Evolutionary conservation across 1,139 yeast species (phyloP).

Genomic region (Trichomonascaceae sp.): DNA sequence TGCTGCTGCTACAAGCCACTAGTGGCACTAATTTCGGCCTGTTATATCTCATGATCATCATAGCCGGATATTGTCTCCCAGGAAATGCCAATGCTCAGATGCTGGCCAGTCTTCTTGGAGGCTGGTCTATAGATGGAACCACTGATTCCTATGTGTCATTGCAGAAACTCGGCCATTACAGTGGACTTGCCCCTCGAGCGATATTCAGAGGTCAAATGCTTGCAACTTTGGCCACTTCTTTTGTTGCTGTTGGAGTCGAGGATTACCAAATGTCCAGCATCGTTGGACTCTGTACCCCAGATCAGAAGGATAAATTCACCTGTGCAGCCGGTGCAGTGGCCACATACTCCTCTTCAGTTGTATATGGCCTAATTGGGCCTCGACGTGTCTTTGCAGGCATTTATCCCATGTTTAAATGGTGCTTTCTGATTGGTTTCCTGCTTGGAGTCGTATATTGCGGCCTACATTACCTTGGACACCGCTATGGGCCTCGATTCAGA

Average conservation of each 20-base stretch:
- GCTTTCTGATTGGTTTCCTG: constrained; percentile 44
- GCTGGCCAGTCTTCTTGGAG: constrained; percentile 51
- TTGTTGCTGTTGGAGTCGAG: constrained; percentile 42
- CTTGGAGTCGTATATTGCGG: constrained; percentile 12
- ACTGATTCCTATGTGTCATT: constrained; percentile 43
- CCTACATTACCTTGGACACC: constrained; percentile 13
- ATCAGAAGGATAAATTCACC: constrained; percentile 31
- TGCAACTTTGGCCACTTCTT: constrained; percentile 30
- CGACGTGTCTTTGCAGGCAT: constrained; percentile 42
- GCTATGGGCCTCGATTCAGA: constrained; percentile 32
- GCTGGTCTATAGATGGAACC: constrained; percentile 50
- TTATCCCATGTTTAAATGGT: constrained; percentile 41
- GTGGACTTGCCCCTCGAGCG: constrained; percentile 50
- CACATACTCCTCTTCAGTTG: constrained; percentile 44
- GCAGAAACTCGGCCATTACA: constrained; percentile 51
- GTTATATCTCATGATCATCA: constrained; percentile 48
- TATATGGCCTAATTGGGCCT: constrained; percentile 63
- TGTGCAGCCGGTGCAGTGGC: constrained; percentile 38
- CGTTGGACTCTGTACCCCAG: constrained; percentile 18
- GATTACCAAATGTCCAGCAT: constrained; percentile 41
- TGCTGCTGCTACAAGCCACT: constrained; percentile 46
- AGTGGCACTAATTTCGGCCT: constrained; percentile 49
- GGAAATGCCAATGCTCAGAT: constrained; percentile 56
- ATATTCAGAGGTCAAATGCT: constrained; percentile 48
- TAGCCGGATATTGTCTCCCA: constrained; percentile 56